Conservation (phyloP, 83 land plant species). For the Picea abies region DNA sequence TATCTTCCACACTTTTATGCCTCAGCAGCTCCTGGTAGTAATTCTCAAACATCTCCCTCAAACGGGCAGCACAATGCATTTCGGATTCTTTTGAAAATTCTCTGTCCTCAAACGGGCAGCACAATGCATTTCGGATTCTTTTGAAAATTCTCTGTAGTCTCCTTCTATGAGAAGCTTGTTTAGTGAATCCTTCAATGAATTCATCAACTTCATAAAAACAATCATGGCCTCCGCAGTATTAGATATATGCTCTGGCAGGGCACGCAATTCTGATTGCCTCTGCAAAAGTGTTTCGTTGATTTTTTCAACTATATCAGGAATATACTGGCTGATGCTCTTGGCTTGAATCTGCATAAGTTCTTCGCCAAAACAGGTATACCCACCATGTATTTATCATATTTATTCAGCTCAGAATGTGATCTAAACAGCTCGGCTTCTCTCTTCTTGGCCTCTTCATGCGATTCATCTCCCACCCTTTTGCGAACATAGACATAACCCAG, state of each 20-base stretch:
- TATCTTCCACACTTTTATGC: too few species aligned
- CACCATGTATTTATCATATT: conserved; percentile 42
- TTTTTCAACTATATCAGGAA: conserved; percentile 41
- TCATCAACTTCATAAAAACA: conserved; percentile 26
- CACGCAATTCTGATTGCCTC: conserved; percentile 23
- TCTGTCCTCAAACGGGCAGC: too few species aligned
- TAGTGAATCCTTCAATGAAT: conserved; percentile 17
- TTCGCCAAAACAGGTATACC: conserved; percentile 57
- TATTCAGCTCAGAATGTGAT: conserved; percentile 33
- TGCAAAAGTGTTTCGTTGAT: conserved; percentile 30
- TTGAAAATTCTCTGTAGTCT: too few species aligned
- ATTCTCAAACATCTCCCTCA: conserved; percentile 43
- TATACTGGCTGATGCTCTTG: conserved; percentile 24
- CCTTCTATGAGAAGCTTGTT: conserved; percentile 37
- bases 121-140: too few species aligned
- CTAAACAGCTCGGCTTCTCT: conserved; percentile 44
- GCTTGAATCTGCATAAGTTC: conserved; percentile 15
- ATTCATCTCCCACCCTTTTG: conserved; percentile 48
- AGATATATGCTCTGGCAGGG: conserved; percentile 28
- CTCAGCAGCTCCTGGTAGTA: too few species aligned
- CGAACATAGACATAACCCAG: conserved; percentile 70
- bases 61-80: conserved; percentile 32
- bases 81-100: conserved; percentile 2
- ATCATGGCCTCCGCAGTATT: conserved; percentile 30
- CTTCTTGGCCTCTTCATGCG: conserved; percentile 38